phyloP scores from a whole-genome alignment of 371 early-diverging fungal genomes.

The Actinomucor elegans region DNA sequence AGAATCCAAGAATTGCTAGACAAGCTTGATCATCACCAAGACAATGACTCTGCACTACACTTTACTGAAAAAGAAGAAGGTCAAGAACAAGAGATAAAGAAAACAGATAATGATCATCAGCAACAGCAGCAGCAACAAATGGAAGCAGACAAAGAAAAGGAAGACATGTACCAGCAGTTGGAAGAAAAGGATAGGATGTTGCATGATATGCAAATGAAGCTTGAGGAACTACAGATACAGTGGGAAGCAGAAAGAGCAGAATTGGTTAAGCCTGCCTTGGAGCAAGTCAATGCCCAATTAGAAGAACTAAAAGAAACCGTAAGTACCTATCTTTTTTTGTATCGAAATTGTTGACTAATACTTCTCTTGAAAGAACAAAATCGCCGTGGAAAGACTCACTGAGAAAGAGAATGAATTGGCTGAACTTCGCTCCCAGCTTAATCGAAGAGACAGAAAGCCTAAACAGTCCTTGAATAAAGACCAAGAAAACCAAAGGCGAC shows the following conservation, averaged over 20 bases:
- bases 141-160: neutral
- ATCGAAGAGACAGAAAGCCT: slow-evolving; percentile 33
- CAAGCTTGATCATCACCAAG: slow-evolving; percentile 19
- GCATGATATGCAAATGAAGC: slow-evolving; percentile 27
- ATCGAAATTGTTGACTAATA: neutral
- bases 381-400: slow-evolving; percentile 31
- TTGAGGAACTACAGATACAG: slow-evolving; percentile 32
- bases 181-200: slow-evolving; percentile 38
- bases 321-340: slow-evolving; percentile 11
- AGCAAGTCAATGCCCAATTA: slow-evolving; percentile 37
- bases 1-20: slow-evolving; percentile 25
- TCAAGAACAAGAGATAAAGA: neutral
- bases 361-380: slow-evolving; percentile 30
- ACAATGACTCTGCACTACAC: too few species aligned
- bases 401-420: slow-evolving; percentile 46
- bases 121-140: slow-evolving; percentile 1
- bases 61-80: neutral
- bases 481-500: slow-evolving; percentile 31
- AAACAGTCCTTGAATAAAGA: slow-evolving; percentile 13
- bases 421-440: slow-evolving; percentile 34
- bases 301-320: slow-evolving; percentile 41
- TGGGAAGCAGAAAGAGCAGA: slow-evolving; percentile 39
- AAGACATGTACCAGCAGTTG: slow-evolving; percentile 13
- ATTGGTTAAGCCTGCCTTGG: slow-evolving; percentile 38
- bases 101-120: slow-evolving; percentile 1